phyloP scores from a whole-genome alignment of 1,284 basidiomycete genomes.

The Agroathelia rolfsii region DNA sequence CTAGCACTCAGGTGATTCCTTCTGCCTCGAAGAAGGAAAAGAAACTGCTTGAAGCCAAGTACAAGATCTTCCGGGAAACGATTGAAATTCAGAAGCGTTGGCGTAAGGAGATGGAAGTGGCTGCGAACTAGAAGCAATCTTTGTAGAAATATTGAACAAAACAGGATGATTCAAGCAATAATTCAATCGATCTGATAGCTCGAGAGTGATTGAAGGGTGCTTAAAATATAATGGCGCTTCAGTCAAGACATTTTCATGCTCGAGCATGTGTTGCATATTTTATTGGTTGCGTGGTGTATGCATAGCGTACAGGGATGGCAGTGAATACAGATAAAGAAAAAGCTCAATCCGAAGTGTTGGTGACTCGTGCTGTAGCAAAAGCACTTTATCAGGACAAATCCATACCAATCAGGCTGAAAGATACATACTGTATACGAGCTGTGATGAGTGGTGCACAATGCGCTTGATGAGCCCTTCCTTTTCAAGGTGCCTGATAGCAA shows the following conservation, averaged over 20 bases:
- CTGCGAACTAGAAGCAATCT: conserved; percentile 17
- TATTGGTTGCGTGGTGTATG: too few species aligned
- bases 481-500: conserved; percentile 91
- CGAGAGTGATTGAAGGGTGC: too few species aligned
- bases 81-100: conserved; percentile 85
- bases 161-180: not conserved
- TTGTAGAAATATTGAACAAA: not conserved
- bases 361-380: too few species aligned
- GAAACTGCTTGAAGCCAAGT: conserved; percentile 82
- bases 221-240: too few species aligned
- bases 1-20: conserved; percentile 71
- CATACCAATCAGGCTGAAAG: too few species aligned
- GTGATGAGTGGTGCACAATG: conserved; percentile 91
- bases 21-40: conserved; percentile 52
- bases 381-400: too few species aligned
- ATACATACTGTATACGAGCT: conserved; percentile 86
- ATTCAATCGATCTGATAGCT: too few species aligned
- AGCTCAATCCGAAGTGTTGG: too few species aligned
- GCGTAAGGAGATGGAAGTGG: conserved; percentile 63
- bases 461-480: conserved; percentile 94
- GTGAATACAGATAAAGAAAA: too few species aligned
- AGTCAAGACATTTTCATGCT: too few species aligned
- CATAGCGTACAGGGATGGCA: too few species aligned
- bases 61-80: conserved; percentile 84
- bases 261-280: too few species aligned